A percentile compares a stretch with the other conserved stretches of the same genome.
Evolutionary conservation across 345 rosid genomes (phyloP).

Genomic region (Raphanus sativus): DNA sequence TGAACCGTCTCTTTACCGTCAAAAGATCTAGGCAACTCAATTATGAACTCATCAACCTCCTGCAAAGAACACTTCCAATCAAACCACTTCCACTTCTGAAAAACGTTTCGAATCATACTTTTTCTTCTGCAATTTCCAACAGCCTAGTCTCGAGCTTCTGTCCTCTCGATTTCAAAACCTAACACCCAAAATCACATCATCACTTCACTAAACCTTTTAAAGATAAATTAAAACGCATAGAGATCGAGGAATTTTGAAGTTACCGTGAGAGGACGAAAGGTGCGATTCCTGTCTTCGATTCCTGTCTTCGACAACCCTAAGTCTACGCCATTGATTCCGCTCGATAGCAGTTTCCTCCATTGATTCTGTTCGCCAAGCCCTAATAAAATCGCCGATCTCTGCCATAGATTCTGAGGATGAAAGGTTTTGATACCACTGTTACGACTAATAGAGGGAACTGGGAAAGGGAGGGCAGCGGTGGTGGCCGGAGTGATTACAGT

Average conservation of each 20-base stretch:
- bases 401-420: too few relatives aligned
- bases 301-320: too few relatives aligned
- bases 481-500: too few relatives aligned
- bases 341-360: too few relatives aligned
- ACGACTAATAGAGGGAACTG: too few relatives aligned
- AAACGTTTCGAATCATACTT: slow-evolving; percentile 39
- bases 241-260: neutral
- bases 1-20: slow-evolving; percentile 85
- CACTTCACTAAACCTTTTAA: neutral
- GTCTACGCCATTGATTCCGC: too few relatives aligned
- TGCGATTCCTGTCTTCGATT: slow-evolving; percentile 79
- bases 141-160: slow-evolving; percentile 71
- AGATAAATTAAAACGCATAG: neutral
- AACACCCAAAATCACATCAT: neutral
- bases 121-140: slow-evolving; percentile 66
- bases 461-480: too few relatives aligned
- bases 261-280: slow-evolving; percentile 75
- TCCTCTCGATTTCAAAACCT: slow-evolving; percentile 81
- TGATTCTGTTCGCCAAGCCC: too few relatives aligned
- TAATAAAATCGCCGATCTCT: too few relatives aligned
- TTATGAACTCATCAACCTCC: slow-evolving; percentile 85
- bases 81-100: neutral
- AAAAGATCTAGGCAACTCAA: slow-evolving; percentile 78
- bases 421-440: too few relatives aligned
- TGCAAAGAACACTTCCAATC: slow-evolving; percentile 12